These are phyloP conservation scores for Saccharomyces jurei DNA, from an alignment of 805 yeast species.

Conservation along the genomic window DNA sequence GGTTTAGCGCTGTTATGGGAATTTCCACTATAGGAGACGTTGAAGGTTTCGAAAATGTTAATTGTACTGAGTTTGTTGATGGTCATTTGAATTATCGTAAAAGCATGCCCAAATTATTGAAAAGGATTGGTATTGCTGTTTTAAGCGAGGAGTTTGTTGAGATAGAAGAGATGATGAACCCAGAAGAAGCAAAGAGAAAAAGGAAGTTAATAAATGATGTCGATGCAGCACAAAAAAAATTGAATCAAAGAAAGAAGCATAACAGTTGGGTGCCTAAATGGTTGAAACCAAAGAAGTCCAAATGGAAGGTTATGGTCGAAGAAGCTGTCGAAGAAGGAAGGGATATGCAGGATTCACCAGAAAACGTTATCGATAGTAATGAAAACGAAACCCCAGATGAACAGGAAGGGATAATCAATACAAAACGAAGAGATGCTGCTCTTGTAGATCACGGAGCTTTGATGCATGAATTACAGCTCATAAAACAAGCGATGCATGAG, in stretches of 20 bases:
- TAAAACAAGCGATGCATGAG: slow-evolving; percentile 22
- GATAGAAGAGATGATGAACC: slow-evolving; percentile 85
- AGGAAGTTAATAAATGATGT: slow-evolving; percentile 76
- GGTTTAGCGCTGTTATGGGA: slow-evolving; percentile 85
- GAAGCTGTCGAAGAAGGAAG: slow-evolving; percentile 25
- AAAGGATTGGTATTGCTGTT: slow-evolving; percentile 67
- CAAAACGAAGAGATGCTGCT: slow-evolving; percentile 19
- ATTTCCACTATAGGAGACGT: slow-evolving; percentile 62
- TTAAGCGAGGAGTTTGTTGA: slow-evolving; percentile 87
- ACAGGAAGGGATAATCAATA: background rate
- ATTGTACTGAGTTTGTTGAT: slow-evolving; percentile 77
- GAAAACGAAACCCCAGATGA: slow-evolving; percentile 8
- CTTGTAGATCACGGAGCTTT: slow-evolving; percentile 26
- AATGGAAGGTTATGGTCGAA: slow-evolving; percentile 61
- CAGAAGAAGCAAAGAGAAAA: slow-evolving; percentile 76
- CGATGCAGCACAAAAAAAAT: slow-evolving; percentile 69
- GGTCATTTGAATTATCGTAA: slow-evolving; percentile 98
- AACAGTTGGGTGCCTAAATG: slow-evolving; percentile 37
- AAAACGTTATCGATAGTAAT: slow-evolving; percentile 7
- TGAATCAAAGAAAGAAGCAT: slow-evolving; percentile 36
- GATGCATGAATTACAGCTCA: slow-evolving; percentile 19
- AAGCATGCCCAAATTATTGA: slow-evolving; percentile 77
- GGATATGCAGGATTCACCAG: slow-evolving; percentile 15
- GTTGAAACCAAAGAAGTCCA: slow-evolving; percentile 47
- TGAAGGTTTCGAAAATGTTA: slow-evolving; percentile 70